Percentiles rank a stretch among this genome's conserved stretches.
phyloP scores from a whole-genome alignment of 2,329 filamentous ascomycete genomes.

The Scleromitrula shiraiana region DNA sequence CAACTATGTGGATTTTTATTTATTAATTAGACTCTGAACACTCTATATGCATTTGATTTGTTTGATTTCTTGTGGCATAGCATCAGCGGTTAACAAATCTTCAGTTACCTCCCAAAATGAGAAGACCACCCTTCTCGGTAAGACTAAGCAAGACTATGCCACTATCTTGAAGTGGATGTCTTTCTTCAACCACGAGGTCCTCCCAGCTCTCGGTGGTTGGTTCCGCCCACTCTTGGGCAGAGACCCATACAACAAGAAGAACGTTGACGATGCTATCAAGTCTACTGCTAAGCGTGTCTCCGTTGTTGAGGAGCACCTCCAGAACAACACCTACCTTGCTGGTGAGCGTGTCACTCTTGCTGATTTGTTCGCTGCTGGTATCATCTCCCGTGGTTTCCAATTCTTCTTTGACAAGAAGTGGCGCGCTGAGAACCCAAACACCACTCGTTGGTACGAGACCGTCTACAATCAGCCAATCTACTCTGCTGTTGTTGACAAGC shows the following conservation, averaged over 20 bases:
- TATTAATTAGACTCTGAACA: slow-evolving; percentile 69
- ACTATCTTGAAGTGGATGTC: slow-evolving; percentile 98
- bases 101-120: slow-evolving; percentile 98
- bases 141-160: slow-evolving; percentile 99
- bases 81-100: slow-evolving; percentile 20
- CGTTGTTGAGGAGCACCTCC: slow-evolving; percentile 79
- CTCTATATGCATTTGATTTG: slow-evolving; percentile 15
- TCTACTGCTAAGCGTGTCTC: slow-evolving; percentile 57
- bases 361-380: slow-evolving; percentile 75
- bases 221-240: slow-evolving; percentile 78
- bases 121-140: slow-evolving; percentile 98
- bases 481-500: slow-evolving; percentile 67
- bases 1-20: slow-evolving; percentile 69
- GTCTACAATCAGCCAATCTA: slow-evolving; percentile 89
- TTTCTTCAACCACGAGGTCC: slow-evolving; percentile 84
- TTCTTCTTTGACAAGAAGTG: slow-evolving; percentile 90
- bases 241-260: slow-evolving; percentile 96
- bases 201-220: slow-evolving; percentile 67
- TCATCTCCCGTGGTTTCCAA: slow-evolving; percentile 83
- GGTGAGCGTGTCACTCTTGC: slow-evolving; percentile 96
- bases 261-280: slow-evolving; percentile 72
- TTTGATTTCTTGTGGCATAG: slow-evolving; percentile 11
- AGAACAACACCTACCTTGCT: slow-evolving; percentile 92
- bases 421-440: slow-evolving; percentile 74
- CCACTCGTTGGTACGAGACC: slow-evolving; percentile 91